Percentiles rank a stretch among this genome's conserved stretches.
Conservation (phyloP, 495 filamentous ascomycete genomes). For the Oleoguttula mirabilis region DNA sequence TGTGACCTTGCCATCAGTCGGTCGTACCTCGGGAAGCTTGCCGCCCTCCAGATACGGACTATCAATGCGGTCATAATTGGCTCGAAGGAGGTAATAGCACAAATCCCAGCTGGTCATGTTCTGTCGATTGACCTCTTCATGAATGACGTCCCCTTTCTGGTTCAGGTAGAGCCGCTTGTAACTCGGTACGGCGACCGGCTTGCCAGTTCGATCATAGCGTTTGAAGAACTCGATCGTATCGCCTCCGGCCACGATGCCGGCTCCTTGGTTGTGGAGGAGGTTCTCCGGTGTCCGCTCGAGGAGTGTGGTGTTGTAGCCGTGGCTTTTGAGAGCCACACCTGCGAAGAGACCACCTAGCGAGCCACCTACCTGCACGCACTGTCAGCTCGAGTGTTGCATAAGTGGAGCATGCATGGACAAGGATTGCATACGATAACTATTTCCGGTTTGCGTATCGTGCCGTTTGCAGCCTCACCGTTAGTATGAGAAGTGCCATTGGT, state of each 20-base stretch:
- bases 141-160: slow-evolving; percentile 32
- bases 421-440: no score
- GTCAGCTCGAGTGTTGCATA: no score
- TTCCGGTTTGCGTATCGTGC: no score
- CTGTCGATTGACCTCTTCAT: slow-evolving; percentile 32
- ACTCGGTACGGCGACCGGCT: slow-evolving; percentile 28
- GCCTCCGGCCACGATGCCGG: slow-evolving; percentile 41
- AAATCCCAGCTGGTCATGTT: slow-evolving; percentile 46
- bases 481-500: no score
- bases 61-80: slow-evolving; percentile 43
- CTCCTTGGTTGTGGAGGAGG: slow-evolving; percentile 43
- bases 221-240: slow-evolving; percentile 29
- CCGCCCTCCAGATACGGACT: slow-evolving; percentile 33
- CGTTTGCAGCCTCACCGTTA: no score
- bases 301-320: slow-evolving; percentile 38
- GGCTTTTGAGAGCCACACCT: slow-evolving; percentile 19
- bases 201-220: slow-evolving; percentile 24
- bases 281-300: slow-evolving; percentile 39
- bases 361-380: slow-evolving; percentile 23
- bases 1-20: slow-evolving; percentile 31
- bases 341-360: slow-evolving; percentile 23
- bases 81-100: slow-evolving; percentile 41
- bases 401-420: no score
- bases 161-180: slow-evolving; percentile 35
- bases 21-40: slow-evolving; percentile 23